phyloP scores from a whole-genome alignment of 106 monocot species.

The Platanthera guangdongensis region DNA sequence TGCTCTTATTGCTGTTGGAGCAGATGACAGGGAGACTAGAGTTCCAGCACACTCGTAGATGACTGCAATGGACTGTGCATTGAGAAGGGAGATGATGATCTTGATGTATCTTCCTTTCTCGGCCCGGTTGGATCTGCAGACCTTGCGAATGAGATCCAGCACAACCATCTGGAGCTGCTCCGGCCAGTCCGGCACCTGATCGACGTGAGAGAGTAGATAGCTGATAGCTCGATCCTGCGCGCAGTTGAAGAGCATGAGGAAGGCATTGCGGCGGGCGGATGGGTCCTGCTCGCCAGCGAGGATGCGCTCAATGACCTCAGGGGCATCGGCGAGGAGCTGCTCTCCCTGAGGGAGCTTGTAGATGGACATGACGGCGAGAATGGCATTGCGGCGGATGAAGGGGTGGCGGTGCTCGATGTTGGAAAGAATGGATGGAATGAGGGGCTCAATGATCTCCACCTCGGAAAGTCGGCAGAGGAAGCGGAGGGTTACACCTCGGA shows the following conservation, averaged over 20 bases:
- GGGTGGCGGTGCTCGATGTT: slow-evolving; percentile 61
- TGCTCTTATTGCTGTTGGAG: slow-evolving; percentile 68
- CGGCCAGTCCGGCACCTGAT: slow-evolving; percentile 57
- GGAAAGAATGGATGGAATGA: slow-evolving; percentile 45
- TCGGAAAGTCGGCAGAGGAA: slow-evolving; percentile 62
- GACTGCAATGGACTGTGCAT: slow-evolving; percentile 50
- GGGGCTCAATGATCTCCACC: slow-evolving; percentile 62
- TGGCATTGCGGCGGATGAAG: slow-evolving; percentile 41
- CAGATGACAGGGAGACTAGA: slow-evolving; percentile 78
- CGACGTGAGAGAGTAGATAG: slow-evolving; percentile 51
- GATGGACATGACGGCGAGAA: slow-evolving; percentile 44
- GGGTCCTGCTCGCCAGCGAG: slow-evolving; percentile 61
- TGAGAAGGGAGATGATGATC: slow-evolving; percentile 61
- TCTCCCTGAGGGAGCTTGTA: slow-evolving; percentile 58
- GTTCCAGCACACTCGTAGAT: slow-evolving; percentile 70
- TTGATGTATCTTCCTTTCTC: slow-evolving; percentile 77
- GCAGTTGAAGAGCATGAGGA: slow-evolving; percentile 77
- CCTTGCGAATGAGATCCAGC: slow-evolving; percentile 77
- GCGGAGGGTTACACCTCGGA: slow-evolving; percentile 65
- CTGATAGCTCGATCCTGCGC: slow-evolving; percentile 68
- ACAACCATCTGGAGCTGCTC: slow-evolving; percentile 88
- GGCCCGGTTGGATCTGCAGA: slow-evolving; percentile 55
- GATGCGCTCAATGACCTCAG: slow-evolving; percentile 60
- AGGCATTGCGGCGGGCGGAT: slow-evolving; percentile 67
- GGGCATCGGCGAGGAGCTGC: slow-evolving; percentile 52